Conservation (phyloP, 495 filamentous ascomycete genomes). For the Sabuloglossum arenarium region DNA sequence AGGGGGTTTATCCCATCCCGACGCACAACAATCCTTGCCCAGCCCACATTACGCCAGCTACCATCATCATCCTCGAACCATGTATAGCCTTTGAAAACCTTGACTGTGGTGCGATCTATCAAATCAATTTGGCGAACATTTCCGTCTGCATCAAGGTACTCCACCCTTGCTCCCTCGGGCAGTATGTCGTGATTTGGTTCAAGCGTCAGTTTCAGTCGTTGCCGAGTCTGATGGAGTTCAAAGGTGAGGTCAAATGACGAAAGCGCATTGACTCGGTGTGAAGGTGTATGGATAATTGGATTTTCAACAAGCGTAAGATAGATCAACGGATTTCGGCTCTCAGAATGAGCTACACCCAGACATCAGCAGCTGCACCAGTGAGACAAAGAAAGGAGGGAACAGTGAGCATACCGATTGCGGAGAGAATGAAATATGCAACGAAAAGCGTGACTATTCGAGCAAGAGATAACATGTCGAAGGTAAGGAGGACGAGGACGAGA, state of each 20-base stretch:
- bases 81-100: conserved; percentile 63
- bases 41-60: conserved; percentile 64
- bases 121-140: conserved; percentile 34
- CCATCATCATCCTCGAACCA: conserved; percentile 41
- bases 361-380: not conserved
- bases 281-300: conserved; percentile 54
- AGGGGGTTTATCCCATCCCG: conserved; percentile 58
- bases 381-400: not conserved
- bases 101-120: conserved; percentile 49
- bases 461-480: not conserved
- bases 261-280: conserved; percentile 55
- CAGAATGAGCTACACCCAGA: conserved; percentile 37
- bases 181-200: conserved; percentile 89
- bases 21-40: conserved; percentile 60
- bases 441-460: not conserved
- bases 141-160: conserved; percentile 52
- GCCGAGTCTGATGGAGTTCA: conserved; percentile 38
- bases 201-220: conserved; percentile 57
- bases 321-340: conserved; percentile 51
- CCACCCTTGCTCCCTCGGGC: conserved; percentile 48
- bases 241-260: conserved; percentile 73
- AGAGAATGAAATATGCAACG: conserved; percentile 1
- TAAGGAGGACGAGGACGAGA: not conserved
- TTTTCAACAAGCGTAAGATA: conserved; percentile 56
- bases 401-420: not conserved